Evolutionary conservation across 1,284 basidiomycete genomes (phyloP), one percentile per base, ranked within the genome.

Genomic region (Ganoderma leucocontextum): DNA sequence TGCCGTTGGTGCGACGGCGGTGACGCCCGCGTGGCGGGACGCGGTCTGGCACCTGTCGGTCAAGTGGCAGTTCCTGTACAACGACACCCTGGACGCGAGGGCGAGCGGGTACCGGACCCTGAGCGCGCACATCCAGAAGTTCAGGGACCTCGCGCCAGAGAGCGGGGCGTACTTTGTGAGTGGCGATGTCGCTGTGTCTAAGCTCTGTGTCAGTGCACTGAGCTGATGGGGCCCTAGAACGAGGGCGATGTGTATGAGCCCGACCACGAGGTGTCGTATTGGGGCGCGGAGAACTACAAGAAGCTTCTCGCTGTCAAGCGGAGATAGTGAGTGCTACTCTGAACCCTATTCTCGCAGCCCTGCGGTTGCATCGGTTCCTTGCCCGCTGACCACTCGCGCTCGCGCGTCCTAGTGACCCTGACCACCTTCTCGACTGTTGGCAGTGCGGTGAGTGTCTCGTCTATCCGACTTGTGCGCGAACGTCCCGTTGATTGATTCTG

Each of bases 191-290:
- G 29, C 29, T 19, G 36, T 58, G 13, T 55, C 47, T 57, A 38
- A 29, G 29, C 29, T 29, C 29, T 29, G 29, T 29, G 29, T 2
- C 29, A 29, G 29, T n/a, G 53, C 8, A 35, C 15, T 44, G 38
- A 41, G 60, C 19, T 63, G 36, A 44, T 68, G 64, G 42, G 63
- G 29, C 67, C 36, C 13, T 70, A 87, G 86, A 90, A 88, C 70
- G 87, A 89, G 75, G 86, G 83, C 7, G 86, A 89, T 73, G 84
- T 88, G 2, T 84, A 87, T 62, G 87, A 89, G 73, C 82, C 83
- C 4, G 80, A 88, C 66, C 82, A 85, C 73, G 79, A 87, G 78
- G 75, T 76, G 12, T 78, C 85, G 2, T 89, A 87, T 75, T 89
- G 87, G 87, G 87, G 87, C 2, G 38, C 38, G 36, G 70, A 76